Conservation (phyloP, 2,329 filamentous ascomycete genomes). For the Pseudogymnoascus sp. region DNA sequence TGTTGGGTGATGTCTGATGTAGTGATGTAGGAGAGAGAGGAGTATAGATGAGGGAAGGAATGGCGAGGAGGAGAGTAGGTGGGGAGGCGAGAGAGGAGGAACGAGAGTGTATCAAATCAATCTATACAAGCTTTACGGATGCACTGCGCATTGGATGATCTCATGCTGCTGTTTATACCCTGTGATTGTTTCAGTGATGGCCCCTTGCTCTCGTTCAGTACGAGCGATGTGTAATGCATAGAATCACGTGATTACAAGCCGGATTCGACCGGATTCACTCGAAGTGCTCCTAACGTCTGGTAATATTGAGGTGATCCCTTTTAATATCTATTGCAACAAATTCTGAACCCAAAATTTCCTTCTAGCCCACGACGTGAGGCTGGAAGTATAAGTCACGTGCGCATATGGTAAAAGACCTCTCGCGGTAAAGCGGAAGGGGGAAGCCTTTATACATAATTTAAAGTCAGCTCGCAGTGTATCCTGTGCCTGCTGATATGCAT, state of each 20-base stretch:
- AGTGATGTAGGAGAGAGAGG: background rate
- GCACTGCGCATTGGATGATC: background rate
- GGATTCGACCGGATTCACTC: background rate
- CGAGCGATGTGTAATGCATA: background rate
- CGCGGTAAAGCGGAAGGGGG: background rate
- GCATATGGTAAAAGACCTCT: background rate
- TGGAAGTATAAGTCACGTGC: background rate
- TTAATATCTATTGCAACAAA: background rate
- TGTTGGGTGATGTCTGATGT: background rate
- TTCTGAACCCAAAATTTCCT: background rate
- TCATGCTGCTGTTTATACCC: background rate
- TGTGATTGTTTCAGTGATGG: background rate
- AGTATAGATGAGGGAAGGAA: background rate
- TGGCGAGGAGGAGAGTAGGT: background rate
- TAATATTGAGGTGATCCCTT: background rate
- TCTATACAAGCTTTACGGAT: conserved; percentile 4
- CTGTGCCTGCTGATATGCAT: background rate
- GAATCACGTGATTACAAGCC: background rate
- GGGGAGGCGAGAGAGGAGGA: background rate
- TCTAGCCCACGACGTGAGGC: background rate
- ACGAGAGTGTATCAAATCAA: conserved; percentile 6
- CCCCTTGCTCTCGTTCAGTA: background rate
- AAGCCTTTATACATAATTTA: background rate
- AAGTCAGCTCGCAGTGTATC: background rate
- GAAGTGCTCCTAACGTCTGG: background rate